These are phyloP conservation scores for Guadua angustifolia DNA, from an alignment of 176 grass and related monocot species.

Conservation along the genomic window DNA sequence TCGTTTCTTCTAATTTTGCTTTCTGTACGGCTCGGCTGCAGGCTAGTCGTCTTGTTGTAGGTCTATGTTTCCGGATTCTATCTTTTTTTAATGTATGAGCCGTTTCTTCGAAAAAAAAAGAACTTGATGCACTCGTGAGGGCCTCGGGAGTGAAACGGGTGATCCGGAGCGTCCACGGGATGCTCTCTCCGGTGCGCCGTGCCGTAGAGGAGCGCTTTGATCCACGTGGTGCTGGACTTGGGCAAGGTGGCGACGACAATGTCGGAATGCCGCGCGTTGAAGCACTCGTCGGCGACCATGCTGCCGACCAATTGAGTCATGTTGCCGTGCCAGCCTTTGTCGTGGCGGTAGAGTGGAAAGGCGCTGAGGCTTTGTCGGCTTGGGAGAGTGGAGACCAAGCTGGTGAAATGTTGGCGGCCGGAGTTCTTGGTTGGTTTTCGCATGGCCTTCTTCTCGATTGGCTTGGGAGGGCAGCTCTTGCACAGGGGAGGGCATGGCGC, in stretches of 20 bases:
- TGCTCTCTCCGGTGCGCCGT: too few species aligned
- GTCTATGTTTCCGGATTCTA: too few species aligned
- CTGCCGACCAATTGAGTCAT: background rate
- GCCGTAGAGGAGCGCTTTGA: constrained; percentile 37
- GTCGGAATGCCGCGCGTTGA: constrained; percentile 18
- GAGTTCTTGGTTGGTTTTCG: constrained; percentile 30
- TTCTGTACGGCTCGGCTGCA: too few species aligned
- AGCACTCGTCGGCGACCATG: constrained; percentile 36
- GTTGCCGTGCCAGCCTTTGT: constrained; percentile 6
- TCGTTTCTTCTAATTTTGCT: too few species aligned
- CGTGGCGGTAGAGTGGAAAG: constrained; percentile 6
- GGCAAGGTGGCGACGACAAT: constrained; percentile 31
- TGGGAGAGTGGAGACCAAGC: too few species aligned
- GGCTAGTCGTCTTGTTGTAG: too few species aligned
- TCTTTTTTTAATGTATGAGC: too few species aligned
- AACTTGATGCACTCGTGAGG: constrained; percentile 41
- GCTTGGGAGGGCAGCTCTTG: background rate
- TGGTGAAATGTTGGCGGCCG: too few species aligned
- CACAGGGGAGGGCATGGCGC: too few species aligned
- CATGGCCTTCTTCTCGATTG: background rate
- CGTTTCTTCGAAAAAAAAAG: too few species aligned
- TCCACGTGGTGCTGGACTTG: constrained; percentile 45
- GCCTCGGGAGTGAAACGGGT: constrained; percentile 25
- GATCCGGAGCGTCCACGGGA: background rate
- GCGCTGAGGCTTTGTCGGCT: background rate